Conservation (phyloP, 805 yeast genomes). For the Lipomyces starkeyi region DNA sequence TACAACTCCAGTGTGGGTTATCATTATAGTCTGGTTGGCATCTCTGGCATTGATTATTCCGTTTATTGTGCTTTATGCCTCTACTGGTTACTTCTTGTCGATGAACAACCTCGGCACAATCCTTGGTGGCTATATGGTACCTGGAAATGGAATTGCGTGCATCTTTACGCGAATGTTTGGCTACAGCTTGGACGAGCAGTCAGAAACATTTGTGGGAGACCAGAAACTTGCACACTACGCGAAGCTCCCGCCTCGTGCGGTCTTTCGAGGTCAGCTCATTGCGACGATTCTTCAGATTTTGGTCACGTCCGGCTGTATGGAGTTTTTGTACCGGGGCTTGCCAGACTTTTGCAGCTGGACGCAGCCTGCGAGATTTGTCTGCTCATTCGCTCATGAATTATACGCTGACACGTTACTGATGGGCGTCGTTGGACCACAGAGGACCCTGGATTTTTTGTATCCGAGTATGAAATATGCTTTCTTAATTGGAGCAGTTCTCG, state of each 20-base stretch:
- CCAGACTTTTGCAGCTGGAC: conserved; percentile 36
- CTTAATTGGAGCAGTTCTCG: conserved; percentile 33
- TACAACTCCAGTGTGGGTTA: conserved; percentile 67
- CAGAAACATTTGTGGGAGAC: conserved; percentile 47
- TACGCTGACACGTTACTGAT: conserved; percentile 37
- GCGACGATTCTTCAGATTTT: conserved; percentile 62
- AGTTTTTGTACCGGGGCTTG: conserved; percentile 49
- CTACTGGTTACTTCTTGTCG: conserved; percentile 61
- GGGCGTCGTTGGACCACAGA: conserved; percentile 40
- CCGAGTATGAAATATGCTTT: conserved; percentile 34
- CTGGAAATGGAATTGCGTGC: conserved; percentile 67
- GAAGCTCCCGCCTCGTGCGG: conserved; percentile 57
- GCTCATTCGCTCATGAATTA: conserved; percentile 36
- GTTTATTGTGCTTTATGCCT: conserved; percentile 64
- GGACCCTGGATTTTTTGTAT: conserved; percentile 33
- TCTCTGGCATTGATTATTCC: conserved; percentile 65
- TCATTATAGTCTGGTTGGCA: conserved; percentile 61
- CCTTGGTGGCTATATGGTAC: conserved; percentile 58
- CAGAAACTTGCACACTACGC: conserved; percentile 60
- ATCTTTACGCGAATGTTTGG: conserved; percentile 43
- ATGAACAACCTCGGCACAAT: conserved; percentile 52
- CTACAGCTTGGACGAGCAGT: conserved; percentile 51
- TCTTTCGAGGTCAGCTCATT: conserved; percentile 58
- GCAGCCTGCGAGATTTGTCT: conserved; percentile 35
- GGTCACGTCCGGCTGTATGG: conserved; percentile 54